Evolutionary conservation across 176 grass and related monocot species (phyloP).

Genomic region (Musa schizocarpa): DNA sequence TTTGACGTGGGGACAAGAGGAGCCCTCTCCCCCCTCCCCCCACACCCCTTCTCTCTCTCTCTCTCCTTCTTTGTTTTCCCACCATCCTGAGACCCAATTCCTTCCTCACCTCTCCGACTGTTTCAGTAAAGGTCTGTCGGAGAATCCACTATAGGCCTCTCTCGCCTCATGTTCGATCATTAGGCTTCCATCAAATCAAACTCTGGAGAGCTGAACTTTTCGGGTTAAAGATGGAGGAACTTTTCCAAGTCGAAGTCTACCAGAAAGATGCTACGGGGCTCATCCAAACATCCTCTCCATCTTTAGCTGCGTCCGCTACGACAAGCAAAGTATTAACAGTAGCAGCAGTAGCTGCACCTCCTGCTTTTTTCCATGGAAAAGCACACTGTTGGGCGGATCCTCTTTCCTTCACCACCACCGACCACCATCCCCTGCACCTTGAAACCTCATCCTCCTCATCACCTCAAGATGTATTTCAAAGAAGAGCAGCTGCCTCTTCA

Average conservation of each 20-base stretch:
- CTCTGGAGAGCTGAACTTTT: neutral
- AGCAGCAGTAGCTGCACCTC: neutral
- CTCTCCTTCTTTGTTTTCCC: neutral
- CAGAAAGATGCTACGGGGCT: neutral
- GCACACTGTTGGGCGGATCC: neutral
- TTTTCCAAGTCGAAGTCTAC: constrained; percentile 15
- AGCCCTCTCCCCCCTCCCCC: neutral
- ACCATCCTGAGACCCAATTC: neutral
- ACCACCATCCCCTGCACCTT: neutral
- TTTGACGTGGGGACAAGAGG: neutral
- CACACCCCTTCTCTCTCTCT: neutral
- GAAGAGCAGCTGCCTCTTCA: neutral
- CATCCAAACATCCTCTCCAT: neutral
- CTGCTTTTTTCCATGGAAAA: neutral
- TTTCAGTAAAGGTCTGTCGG: neutral
- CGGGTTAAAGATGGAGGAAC: constrained; percentile 28
- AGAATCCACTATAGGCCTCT: neutral
- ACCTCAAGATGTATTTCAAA: neutral
- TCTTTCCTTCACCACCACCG: constrained; percentile 2
- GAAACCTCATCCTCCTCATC: neutral
- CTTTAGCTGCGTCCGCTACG: neutral
- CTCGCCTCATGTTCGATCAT: neutral
- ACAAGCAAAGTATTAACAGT: neutral
- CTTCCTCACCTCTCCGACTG: neutral
- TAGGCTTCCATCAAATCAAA: neutral